A percentile compares a stretch with the other conserved stretches of the same genome.
phyloP scores from a whole-genome alignment of 2,329 filamentous ascomycete genomes.

The Teratosphaeria pseudoeucalypti region DNA sequence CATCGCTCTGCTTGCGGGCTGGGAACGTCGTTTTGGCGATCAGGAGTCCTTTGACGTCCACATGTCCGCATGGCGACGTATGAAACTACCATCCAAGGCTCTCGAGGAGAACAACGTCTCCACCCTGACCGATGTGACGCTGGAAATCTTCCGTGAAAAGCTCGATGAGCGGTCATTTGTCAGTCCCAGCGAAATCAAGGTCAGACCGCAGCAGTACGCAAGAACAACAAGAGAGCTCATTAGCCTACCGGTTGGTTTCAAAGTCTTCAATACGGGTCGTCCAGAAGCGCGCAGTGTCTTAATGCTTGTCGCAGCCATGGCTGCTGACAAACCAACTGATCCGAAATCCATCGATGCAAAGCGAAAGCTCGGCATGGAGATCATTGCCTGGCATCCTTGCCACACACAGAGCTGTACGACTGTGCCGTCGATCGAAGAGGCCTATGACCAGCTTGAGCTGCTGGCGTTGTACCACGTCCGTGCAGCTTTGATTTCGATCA shows the following conservation, averaged over 20 bases:
- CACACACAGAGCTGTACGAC: constrained; percentile 8
- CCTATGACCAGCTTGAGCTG: constrained; percentile 9
- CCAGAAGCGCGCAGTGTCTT: constrained; percentile 12
- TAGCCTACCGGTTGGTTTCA: constrained; percentile 8
- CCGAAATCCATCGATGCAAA: not conserved
- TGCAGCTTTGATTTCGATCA: constrained; percentile 11
- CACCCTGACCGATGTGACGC: constrained; percentile 11
- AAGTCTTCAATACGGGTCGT: constrained; percentile 4
- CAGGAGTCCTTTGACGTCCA: constrained; percentile 11
- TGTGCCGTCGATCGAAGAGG: constrained; percentile 5
- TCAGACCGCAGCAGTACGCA: not conserved
- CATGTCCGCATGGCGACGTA: constrained; percentile 11
- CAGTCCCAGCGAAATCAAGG: not conserved
- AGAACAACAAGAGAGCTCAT: not conserved
- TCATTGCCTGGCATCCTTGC: constrained; percentile 13
- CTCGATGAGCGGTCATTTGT: constrained; percentile 8
- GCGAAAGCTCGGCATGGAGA: constrained; percentile 10
- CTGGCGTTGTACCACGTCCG: constrained; percentile 12
- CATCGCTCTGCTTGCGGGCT: constrained; percentile 15
- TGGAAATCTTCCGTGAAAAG: constrained; percentile 10
- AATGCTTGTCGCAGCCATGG: constrained; percentile 1
- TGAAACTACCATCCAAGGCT: constrained; percentile 6
- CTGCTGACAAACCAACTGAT: not conserved
- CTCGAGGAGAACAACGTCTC: constrained; percentile 11
- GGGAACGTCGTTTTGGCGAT: constrained; percentile 17